Percentiles rank a stretch among this genome's conserved stretches.
These are phyloP conservation scores for Wickerhamomyces chambardii DNA, from an alignment of 805 yeast species.

Conservation along the genomic window DNA sequence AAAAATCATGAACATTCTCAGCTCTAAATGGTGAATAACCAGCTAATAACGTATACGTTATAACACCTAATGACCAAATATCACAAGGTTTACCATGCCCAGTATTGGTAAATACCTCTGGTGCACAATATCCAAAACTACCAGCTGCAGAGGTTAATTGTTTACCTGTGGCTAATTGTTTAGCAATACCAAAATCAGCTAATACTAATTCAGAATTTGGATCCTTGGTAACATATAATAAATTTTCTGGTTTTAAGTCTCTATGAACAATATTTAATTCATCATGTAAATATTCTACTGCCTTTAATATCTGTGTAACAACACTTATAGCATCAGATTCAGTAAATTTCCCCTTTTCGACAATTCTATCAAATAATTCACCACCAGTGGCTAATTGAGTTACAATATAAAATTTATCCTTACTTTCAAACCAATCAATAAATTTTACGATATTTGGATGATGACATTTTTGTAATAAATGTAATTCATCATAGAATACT, in stretches of 20 bases:
- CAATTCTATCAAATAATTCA: conserved; percentile 83
- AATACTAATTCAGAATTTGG: conserved; percentile 67
- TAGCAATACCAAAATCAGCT: conserved; percentile 96
- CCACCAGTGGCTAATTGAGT: conserved; percentile 97
- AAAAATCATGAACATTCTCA: conserved; percentile 72
- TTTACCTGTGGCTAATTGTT: conserved; percentile 54
- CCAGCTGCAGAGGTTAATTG: conserved; percentile 73
- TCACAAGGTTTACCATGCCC: conserved; percentile 97
- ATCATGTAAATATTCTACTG: conserved; percentile 70
- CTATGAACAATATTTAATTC: conserved; percentile 76
- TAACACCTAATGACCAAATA: conserved; percentile 92
- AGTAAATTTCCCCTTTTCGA: conserved; percentile 74
- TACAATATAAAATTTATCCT: conserved; percentile 86
- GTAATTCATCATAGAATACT: conserved; percentile 72
- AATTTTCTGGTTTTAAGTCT: conserved; percentile 91
- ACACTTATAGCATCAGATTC: conserved; percentile 81
- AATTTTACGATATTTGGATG: conserved; percentile 89
- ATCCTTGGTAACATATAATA: conserved; percentile 54
- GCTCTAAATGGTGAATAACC: conserved; percentile 92
- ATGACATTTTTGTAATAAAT: conserved; percentile 52
- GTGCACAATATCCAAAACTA: conserved; percentile 95
- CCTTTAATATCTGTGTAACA: conserved; percentile 65
- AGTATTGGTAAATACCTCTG: conserved; percentile 71
- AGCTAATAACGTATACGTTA: conserved; percentile 80
- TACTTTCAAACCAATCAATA: conserved; percentile 88